phyloP scores from a whole-genome alignment of 768 basidiomycete genomes.

The Pisolithus tinctorius region DNA sequence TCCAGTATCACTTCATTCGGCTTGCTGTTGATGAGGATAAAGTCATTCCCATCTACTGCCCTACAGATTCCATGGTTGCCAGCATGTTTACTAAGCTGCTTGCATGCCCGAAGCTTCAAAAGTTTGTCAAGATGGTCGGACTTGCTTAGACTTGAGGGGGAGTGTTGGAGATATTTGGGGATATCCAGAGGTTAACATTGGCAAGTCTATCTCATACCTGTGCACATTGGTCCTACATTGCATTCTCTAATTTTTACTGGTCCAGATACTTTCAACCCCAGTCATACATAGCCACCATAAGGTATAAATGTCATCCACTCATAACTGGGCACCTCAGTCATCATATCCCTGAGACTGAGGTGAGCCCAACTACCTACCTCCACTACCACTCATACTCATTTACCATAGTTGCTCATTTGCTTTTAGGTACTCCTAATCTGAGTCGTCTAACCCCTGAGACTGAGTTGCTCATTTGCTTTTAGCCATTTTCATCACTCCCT shows the following conservation, averaged over 20 bases:
- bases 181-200: no score
- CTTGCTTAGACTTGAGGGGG: neutral
- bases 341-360: no score
- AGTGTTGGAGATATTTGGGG: no score
- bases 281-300: no score
- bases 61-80: neutral
- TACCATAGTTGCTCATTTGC: neutral
- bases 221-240: no score
- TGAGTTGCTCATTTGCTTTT: neutral
- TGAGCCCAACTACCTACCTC: no score
- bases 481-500: neutral
- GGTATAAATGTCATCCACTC: no score
- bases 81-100: neutral
- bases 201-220: no score
- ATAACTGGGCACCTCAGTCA: no score
- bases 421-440: neutral
- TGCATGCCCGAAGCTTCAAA: neutral
- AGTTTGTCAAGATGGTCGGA: neutral
- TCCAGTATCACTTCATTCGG: neutral
- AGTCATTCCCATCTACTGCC: neutral
- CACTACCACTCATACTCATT: no score
- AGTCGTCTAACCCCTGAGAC: neutral
- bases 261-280: no score
- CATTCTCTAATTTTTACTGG: no score
- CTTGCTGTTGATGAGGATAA: neutral